Conservation (phyloP, 2,329 filamentous ascomycete species). For the Colletotrichum tofieldiae region DNA sequence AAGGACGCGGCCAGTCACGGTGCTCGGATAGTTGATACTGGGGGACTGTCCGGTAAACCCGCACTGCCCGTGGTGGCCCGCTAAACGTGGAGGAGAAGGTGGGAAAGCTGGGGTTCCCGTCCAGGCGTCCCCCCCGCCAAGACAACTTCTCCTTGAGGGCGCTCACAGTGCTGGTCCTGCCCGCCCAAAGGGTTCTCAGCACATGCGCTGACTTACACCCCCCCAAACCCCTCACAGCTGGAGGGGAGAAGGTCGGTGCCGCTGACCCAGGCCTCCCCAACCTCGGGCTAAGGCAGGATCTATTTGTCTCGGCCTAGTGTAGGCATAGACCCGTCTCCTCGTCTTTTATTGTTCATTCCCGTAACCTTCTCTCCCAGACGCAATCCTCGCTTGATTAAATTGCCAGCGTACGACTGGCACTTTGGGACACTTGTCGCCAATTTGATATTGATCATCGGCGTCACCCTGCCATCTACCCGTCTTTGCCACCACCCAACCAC, state of each 20-base stretch:
- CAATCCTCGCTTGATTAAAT: not conserved
- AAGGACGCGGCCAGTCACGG: slow-evolving; percentile 9
- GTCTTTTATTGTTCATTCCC: not conserved
- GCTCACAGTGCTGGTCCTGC: too few relatives aligned
- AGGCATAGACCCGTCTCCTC: not conserved
- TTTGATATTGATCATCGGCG: not conserved
- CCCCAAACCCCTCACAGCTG: not conserved
- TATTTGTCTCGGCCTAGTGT: slow-evolving; percentile 36
- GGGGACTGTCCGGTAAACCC: slow-evolving; percentile 13
- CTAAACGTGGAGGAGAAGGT: slow-evolving; percentile 40
- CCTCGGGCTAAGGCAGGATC: slow-evolving; percentile 31
- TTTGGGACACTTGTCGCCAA: not conserved
- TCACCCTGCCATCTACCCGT: not conserved
- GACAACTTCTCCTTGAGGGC: too few relatives aligned
- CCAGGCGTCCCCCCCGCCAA: not conserved
- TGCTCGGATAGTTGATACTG: slow-evolving; percentile 4
- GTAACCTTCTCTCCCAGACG: slow-evolving; percentile 1
- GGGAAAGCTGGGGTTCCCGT: slow-evolving; percentile 37
- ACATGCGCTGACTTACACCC: not conserved
- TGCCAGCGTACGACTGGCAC: not conserved
- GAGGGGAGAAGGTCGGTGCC: too few relatives aligned
- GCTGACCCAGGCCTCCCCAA: not conserved
- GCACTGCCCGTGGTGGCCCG: not conserved
- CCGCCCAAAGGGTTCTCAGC: too few relatives aligned
- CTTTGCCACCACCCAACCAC: not conserved